Evolutionary conservation across 257 asterid species (phyloP).

Genomic region (Solanum ahanhuiri): DNA sequence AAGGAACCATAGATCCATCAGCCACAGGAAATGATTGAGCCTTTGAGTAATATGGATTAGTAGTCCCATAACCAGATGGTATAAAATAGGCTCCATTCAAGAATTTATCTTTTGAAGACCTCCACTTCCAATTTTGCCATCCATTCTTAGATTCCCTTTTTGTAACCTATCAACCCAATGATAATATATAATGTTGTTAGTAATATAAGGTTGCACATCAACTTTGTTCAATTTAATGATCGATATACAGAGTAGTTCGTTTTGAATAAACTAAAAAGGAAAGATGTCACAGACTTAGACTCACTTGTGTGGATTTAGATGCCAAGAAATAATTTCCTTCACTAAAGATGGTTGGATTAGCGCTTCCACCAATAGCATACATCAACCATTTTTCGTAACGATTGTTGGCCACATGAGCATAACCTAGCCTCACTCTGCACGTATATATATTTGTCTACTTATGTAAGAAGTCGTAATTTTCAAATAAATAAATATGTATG

Average conservation of each 20-base stretch:
- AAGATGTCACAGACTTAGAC: constrained; percentile 8
- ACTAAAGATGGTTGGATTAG: constrained; percentile 80
- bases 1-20: constrained; percentile 57
- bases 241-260: no score
- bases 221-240: no score
- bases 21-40: constrained; percentile 51
- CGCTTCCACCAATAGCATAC: constrained; percentile 95
- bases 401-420: constrained; percentile 57
- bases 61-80: constrained; percentile 63
- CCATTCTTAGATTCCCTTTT: constrained; percentile 51
- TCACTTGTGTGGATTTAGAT: constrained; percentile 50
- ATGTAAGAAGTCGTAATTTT: no score
- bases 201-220: neutral
- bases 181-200: neutral
- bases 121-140: constrained; percentile 78
- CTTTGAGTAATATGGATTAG: constrained; percentile 34
- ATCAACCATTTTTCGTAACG: constrained; percentile 64
- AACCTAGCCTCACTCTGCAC: no score
- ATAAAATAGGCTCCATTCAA: constrained; percentile 69
- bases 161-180: constrained; percentile 31
- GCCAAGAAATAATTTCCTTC: constrained; percentile 89
- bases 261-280: no score
- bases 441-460: no score
- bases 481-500: no score
- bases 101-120: constrained; percentile 57